Evolutionary conservation across 169 alveolate species (phyloP).

Genomic region (Condylostoma magnum): DNA sequence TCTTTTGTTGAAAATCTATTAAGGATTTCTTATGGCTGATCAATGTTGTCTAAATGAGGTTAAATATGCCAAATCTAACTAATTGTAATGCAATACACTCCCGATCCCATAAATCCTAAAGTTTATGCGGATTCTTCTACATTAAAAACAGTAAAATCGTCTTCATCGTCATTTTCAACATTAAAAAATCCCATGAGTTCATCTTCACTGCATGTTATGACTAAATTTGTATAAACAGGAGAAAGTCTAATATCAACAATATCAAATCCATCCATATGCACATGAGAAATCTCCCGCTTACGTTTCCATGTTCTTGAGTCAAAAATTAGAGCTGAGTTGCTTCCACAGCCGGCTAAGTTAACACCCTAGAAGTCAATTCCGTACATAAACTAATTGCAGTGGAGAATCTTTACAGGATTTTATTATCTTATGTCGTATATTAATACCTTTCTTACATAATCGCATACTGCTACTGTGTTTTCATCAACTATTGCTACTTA

Average conservation of each 20-base stretch:
- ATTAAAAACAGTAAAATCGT: not conserved
- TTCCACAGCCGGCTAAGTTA: not conserved
- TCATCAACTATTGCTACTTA: constrained; percentile 1
- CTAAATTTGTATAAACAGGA: not conserved
- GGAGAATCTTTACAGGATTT: not conserved
- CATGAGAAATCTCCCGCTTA: not conserved
- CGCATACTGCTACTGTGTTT: constrained; percentile 9
- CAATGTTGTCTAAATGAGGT: not conserved
- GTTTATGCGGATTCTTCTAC: constrained; percentile 19
- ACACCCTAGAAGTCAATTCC: not conserved
- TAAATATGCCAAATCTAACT: not conserved
- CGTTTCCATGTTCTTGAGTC: constrained; percentile 3
- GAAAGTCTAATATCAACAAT: not conserved
- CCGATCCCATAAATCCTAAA: constrained; percentile 11
- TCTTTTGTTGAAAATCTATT: not conserved
- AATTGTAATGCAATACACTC: not conserved
- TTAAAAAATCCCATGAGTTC: not conserved
- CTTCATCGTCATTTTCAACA: constrained; percentile 8
- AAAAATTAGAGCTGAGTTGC: not conserved
- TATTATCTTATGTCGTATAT: not conserved
- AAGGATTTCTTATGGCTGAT: not conserved
- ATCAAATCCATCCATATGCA: constrained; percentile 10
- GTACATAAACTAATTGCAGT: not conserved
- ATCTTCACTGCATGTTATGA: constrained; percentile 20
- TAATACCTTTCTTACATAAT: not conserved